phyloP scores from a whole-genome alignment of 306 rosid genomes.

The Corylus heterophylla region DNA sequence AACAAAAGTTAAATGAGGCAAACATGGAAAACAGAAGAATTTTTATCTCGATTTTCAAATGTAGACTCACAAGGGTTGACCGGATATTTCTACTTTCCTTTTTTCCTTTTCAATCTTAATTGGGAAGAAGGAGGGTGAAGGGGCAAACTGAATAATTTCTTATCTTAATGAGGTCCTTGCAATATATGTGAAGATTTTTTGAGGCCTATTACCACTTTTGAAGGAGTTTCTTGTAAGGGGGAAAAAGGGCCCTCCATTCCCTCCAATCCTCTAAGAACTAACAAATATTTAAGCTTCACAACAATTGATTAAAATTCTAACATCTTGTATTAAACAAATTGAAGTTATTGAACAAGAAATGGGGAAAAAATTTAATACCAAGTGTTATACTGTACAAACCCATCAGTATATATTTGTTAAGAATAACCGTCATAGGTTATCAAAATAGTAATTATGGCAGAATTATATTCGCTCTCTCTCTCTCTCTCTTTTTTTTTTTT shows the following conservation, averaged over 20 bases:
- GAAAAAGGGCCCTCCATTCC: not conserved
- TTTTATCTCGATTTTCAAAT: slow-evolving; percentile 15
- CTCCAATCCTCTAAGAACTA: not conserved
- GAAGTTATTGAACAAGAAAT: not conserved
- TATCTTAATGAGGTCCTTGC: not conserved
- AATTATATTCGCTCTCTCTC: too few species aligned
- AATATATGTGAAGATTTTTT: not conserved
- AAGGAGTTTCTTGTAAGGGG: not conserved
- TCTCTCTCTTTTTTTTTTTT: too few species aligned
- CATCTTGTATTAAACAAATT: not conserved
- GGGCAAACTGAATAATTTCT: not conserved
- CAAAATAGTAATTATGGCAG: not conserved
- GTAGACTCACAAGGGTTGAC: not conserved
- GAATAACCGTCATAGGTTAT: not conserved
- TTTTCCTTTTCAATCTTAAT: not conserved
- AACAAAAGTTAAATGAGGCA: slow-evolving; percentile 7
- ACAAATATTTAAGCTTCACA: not conserved
- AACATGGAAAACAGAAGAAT: slow-evolving; percentile 7
- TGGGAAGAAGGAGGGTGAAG: not conserved
- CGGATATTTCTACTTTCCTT: slow-evolving; percentile 4
- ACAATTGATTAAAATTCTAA: not conserved
- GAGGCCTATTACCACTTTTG: not conserved
- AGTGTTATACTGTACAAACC: not conserved
- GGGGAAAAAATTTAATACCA: not conserved
- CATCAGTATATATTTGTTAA: not conserved